These are phyloP conservation scores for Gynostemma pentaphyllum DNA, from an alignment of 306 rosid species.

Conservation along the genomic window DNA sequence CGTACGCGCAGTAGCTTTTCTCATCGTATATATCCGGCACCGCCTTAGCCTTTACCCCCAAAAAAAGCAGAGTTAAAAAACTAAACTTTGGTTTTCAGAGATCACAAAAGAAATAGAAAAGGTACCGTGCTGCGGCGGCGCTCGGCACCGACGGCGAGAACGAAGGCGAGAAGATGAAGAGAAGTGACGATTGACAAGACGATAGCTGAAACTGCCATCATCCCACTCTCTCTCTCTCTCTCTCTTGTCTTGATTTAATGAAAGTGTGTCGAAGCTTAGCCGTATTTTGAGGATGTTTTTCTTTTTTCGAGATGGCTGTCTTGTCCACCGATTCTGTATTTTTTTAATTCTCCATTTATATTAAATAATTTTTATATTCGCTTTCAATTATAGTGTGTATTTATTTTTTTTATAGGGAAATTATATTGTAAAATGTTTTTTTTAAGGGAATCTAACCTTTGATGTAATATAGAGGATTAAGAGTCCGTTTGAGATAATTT, in stretches of 20 bases:
- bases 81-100: not conserved
- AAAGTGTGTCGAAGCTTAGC: not conserved
- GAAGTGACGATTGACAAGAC: conserved; percentile 41
- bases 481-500: no score
- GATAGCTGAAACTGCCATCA: conserved; percentile 58
- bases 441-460: no score
- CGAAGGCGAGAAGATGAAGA: conserved; percentile 78
- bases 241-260: not conserved
- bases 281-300: not conserved
- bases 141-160: conserved; percentile 86
- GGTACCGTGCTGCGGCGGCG: conserved; percentile 69
- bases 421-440: no score
- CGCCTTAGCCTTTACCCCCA: conserved; percentile 57
- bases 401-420: no score
- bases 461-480: no score
- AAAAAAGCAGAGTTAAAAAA: not conserved
- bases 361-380: no score
- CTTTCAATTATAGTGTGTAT: no score
- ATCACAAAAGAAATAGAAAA: not conserved
- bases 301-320: conserved; percentile 11
- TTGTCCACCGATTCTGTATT: not conserved
- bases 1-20: conserved; percentile 48
- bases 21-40: conserved; percentile 69
- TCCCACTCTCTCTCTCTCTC: not conserved
- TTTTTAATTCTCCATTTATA: no score